Base-by-base conservation (phyloP, 2,329 filamentous ascomycete species). In the Ilyonectria sp. region DNA sequence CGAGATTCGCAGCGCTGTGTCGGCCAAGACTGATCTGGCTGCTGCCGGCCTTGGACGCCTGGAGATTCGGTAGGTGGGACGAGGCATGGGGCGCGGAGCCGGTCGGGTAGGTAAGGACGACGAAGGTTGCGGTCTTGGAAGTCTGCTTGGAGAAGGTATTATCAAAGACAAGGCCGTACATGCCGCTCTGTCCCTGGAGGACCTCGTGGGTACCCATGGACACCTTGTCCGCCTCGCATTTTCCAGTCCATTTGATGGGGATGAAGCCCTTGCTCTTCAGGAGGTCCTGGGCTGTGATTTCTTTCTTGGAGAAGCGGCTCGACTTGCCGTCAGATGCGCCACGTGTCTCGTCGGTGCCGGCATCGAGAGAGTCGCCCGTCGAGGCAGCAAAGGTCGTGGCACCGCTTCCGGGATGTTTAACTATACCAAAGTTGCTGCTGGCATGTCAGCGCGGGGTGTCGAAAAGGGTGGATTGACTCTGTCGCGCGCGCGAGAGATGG, bases 81-180 rank as follows among this genome's bases (percentile, higher is more conserved):
- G 91, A 90, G 17, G 91, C 91, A 76, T 94, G 93, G 1, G 94
- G 94, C 37, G 93, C 90, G 6, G 90, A 88, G 73, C 91, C 92
- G 40, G 94, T 95, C 10, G 95, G 95, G 77, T 98, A 98, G 44
- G 94, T 98, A 79, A 98, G 88, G 59, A 99, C 89, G 40, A 98
- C 95, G 77, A 99, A 94, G 8, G 95, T 98, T 21, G 94, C 94
- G 33, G 93, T 97, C 83, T 99, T 99, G 60, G 95, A 96, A 47
- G 93, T 92, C 80, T 92, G 93, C 83, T 98, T 98, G 67, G 95
- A 97, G 79, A 99, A 99, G 31, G 96, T 99, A 78, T 99, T 99
- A 88, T 99, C 96, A 78, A 99, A 97, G 35, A 98, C 94, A 68
- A 99, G 86, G 63, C 95, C 96, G 79, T 97, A 99, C 90, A 97